Evolutionary conservation across 1,284 basidiomycete species (phyloP).

Genomic region (Pseudozyma hubeiensis): DNA sequence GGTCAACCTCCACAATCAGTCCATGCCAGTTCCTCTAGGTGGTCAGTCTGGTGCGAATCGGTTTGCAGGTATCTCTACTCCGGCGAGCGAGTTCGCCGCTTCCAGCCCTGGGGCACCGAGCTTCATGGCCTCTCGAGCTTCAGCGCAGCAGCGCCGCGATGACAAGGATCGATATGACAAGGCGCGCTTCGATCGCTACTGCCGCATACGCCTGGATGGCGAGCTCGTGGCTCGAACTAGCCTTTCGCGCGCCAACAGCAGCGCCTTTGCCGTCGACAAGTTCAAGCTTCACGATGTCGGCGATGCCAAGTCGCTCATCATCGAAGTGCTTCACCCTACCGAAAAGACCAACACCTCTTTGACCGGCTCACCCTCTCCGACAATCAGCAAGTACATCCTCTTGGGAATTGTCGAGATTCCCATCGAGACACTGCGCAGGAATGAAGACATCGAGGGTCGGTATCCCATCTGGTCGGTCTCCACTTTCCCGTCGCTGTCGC

Average conservation of each 20-base stretch:
- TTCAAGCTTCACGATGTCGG: conserved; percentile 52
- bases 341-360: conserved; percentile 28
- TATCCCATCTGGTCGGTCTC: conserved; percentile 60
- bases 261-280: conserved; percentile 45
- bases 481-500: conserved; percentile 11
- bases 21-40: conserved; percentile 22
- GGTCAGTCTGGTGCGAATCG: conserved; percentile 33
- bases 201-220: conserved; percentile 51
- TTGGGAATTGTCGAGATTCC: conserved; percentile 58
- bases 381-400: conserved; percentile 39
- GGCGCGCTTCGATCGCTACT: conserved; percentile 51
- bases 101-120: conserved; percentile 4
- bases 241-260: conserved; percentile 15
- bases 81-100: conserved; percentile 11
- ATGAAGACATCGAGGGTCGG: conserved; percentile 60
- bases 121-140: conserved; percentile 5
- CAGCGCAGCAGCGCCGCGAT: conserved; percentile 21
- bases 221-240: conserved; percentile 56
- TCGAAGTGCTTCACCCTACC: conserved; percentile 54
- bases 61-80: conserved; percentile 4
- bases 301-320: conserved; percentile 34
- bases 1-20: conserved; percentile 21
- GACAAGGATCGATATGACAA: conserved; percentile 41
- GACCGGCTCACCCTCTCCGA: conserved; percentile 17
- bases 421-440: conserved; percentile 56